Evolutionary conservation across 2,329 filamentous ascomycete species (phyloP).

Genomic region (Fusarium pseudocircinatum): DNA sequence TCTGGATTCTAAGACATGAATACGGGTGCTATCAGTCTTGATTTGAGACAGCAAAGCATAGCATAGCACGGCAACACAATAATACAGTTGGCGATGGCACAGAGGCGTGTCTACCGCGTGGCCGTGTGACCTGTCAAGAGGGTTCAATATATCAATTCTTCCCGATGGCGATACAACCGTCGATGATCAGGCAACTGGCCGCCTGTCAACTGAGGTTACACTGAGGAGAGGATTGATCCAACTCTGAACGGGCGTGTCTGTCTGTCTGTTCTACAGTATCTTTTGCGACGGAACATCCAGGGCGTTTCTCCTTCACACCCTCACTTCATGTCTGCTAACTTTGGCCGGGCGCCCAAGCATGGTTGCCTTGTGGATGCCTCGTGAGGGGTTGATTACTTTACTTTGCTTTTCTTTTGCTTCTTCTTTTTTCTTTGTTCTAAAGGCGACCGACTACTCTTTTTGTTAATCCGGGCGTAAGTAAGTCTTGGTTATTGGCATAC

Average conservation of each 20-base stretch:
- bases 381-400: constrained; percentile 5
- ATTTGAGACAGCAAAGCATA: neutral
- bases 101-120: constrained; percentile 14
- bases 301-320: constrained; percentile 14
- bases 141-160: neutral
- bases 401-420: neutral
- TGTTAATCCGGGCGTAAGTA: too few relatives aligned
- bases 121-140: constrained; percentile 18
- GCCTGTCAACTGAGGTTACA: constrained; percentile 20
- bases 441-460: neutral
- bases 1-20: neutral
- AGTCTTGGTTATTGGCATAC: neutral
- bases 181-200: constrained; percentile 18
- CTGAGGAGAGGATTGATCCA: neutral
- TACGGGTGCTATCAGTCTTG: neutral
- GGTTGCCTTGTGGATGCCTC: constrained; percentile 18
- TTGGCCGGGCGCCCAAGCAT: constrained; percentile 6
- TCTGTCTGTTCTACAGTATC: neutral
- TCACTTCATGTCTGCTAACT: constrained; percentile 4
- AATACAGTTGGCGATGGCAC: neutral
- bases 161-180: neutral
- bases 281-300: neutral
- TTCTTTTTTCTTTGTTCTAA: neutral
- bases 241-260: neutral
- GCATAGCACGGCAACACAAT: neutral